These are phyloP conservation scores for Rhododendron griersonianum DNA, from an alignment of 148 eudicot genomes.

Conservation along the genomic window DNA sequence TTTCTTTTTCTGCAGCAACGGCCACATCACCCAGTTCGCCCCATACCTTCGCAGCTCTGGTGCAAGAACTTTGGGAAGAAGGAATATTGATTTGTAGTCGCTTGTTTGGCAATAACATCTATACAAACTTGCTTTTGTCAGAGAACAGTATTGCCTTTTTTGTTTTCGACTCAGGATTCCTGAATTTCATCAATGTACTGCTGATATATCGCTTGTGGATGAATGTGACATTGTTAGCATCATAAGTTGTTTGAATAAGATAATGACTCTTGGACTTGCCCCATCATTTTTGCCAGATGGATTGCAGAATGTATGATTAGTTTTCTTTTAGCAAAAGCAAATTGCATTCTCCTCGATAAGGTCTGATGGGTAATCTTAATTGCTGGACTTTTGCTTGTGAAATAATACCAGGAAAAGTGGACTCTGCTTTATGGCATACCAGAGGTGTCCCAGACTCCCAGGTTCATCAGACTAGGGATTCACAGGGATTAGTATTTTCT, in stretches of 20 bases:
- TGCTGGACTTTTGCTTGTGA: background rate
- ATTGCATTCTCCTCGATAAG: background rate
- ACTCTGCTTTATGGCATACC: background rate
- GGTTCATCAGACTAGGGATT: background rate
- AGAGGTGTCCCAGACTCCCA: background rate
- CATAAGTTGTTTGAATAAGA: background rate
- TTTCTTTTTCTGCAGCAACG: slow-evolving; percentile 67
- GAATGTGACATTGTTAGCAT: background rate
- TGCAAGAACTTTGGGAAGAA: slow-evolving; percentile 98
- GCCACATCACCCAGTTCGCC: slow-evolving; percentile 82
- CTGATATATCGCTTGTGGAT: background rate
- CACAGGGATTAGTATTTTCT: background rate
- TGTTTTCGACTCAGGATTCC: background rate
- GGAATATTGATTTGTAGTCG: slow-evolving; percentile 42
- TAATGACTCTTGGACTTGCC: background rate
- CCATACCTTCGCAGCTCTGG: slow-evolving; percentile 96
- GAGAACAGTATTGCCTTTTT: background rate
- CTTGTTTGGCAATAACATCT: background rate
- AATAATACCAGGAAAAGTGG: background rate
- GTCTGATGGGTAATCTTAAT: background rate
- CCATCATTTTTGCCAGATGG: background rate
- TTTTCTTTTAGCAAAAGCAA: background rate
- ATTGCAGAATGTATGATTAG: background rate
- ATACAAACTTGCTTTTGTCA: slow-evolving; percentile 1
- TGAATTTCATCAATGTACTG: background rate